Percentiles rank a stretch among this genome's conserved stretches.
These are phyloP conservation scores for Protomyces lactucae-debilis DNA, from an alignment of 1,139 yeast genomes.

Conservation along the genomic window DNA sequence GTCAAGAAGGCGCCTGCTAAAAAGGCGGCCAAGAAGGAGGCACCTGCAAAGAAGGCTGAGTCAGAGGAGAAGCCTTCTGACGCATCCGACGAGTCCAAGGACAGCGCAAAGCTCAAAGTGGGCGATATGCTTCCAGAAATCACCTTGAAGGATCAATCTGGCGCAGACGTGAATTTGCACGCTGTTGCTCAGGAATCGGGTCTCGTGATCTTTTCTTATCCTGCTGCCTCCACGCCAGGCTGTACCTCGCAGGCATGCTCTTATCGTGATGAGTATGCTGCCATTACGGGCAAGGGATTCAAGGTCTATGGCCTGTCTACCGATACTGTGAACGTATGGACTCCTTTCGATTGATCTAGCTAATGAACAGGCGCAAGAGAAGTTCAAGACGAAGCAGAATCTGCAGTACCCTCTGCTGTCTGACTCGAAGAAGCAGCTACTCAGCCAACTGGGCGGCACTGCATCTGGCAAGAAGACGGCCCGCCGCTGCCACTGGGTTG, in stretches of 20 bases:
- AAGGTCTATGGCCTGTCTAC: slow-evolving; percentile 50
- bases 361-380: slow-evolving; percentile 48
- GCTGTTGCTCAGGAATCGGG: slow-evolving; percentile 49
- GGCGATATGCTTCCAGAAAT: slow-evolving; percentile 68
- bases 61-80: neutral
- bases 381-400: slow-evolving; percentile 62
- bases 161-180: slow-evolving; percentile 48
- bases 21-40: neutral
- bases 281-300: slow-evolving; percentile 47
- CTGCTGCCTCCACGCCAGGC: slow-evolving; percentile 80
- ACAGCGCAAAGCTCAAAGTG: slow-evolving; percentile 41
- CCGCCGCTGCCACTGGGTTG: slow-evolving; percentile 79
- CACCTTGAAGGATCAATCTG: slow-evolving; percentile 63
- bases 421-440: slow-evolving; percentile 67
- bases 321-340: slow-evolving; percentile 58
- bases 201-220: slow-evolving; percentile 59
- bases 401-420: slow-evolving; percentile 69
- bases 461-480: slow-evolving; percentile 64
- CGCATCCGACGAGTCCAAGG: neutral
- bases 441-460: slow-evolving; percentile 75
- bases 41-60: neutral
- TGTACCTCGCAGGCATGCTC: slow-evolving; percentile 78
- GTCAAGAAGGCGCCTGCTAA: neutral
- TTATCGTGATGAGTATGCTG: slow-evolving; percentile 61
- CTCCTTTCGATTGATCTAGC: neutral